Base-by-base conservation (phyloP, 805 yeast genomes). In the Ogataea philodendri region DNA sequence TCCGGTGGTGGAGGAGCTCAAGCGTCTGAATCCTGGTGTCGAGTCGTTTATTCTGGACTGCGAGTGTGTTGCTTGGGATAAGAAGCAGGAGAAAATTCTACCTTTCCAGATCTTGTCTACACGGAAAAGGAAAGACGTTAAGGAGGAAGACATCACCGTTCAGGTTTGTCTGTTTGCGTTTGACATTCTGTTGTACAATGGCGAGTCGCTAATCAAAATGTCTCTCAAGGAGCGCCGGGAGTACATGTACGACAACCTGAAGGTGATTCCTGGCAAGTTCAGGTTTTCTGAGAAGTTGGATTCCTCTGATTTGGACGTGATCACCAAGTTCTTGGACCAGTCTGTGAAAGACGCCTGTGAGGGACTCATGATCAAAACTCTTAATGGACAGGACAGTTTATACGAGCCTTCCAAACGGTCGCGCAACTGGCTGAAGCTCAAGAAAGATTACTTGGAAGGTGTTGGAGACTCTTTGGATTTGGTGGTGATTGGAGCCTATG, bases 21-120 rank as follows among this genome's bases (percentile, higher is more conserved):
- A 50, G 28, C 21, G 14, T 5, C 15, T 37, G 17, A 60, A 62
- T 30, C 54, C 57, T 3, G 43, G 52, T 1, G 69, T 77, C 1
- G 62, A 64, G 25, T 73, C 84, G 7, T 69, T 90, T 59, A 87
- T 93, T 40, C 60, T 93, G 39, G 98, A 93, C 58, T 84, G 96
- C 63, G 98, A 93, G 62, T 96, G 96, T 6, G 98, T 93, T 7
- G 98, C 98, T 0, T 93, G 95, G 95, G 96, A 90, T 60, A 67
- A 81, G 37, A 81, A 72, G 35, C 69, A 72, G 15, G 59, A 76
- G n/a, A 84, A 82, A 58, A 90, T 93, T 39, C 64, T 93, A 38
- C 98, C 98, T 1, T 93, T 93, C 62, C 98, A 93, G 60, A 83
- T 87, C 0, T 65, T 93, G 32, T 83, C 96, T 1, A 93, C 98